These are phyloP conservation scores for Eucalyptus brandiana DNA, from an alignment of 345 rosid species.

Conservation along the genomic window DNA sequence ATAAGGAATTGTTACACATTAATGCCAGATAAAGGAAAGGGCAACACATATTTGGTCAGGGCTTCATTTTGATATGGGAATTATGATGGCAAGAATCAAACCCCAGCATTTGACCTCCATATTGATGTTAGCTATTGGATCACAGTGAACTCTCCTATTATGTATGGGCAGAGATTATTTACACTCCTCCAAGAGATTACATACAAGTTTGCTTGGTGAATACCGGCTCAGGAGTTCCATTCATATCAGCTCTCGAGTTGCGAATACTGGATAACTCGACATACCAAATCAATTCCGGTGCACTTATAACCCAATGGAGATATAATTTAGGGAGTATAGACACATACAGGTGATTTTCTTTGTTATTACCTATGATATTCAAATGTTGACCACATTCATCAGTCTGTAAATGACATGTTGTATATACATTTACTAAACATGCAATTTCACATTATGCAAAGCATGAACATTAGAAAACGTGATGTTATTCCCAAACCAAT, in stretches of 20 bases:
- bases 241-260: slow-evolving; percentile 39
- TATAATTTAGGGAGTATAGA: too few relatives aligned
- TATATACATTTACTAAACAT: too few relatives aligned
- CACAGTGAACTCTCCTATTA: slow-evolving; percentile 1
- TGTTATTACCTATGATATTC: too few relatives aligned
- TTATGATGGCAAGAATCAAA: slow-evolving; percentile 16
- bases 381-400: too few relatives aligned
- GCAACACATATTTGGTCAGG: slow-evolving; percentile 31
- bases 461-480: too few relatives aligned
- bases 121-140: slow-evolving; percentile 37
- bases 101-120: slow-evolving; percentile 31
- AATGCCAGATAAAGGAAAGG: background rate
- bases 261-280: background rate
- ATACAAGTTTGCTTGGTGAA: slow-evolving; percentile 36
- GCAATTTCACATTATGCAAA: too few relatives aligned
- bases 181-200: background rate
- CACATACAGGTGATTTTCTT: too few relatives aligned
- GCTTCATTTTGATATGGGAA: slow-evolving; percentile 39
- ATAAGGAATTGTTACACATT: slow-evolving; percentile 14
- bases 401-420: too few relatives aligned
- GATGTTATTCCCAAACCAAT: too few relatives aligned
- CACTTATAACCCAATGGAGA: background rate
- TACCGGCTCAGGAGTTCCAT: slow-evolving; percentile 32
- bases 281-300: background rate
- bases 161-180: slow-evolving; percentile 42